phyloP scores from a whole-genome alignment of 2,329 filamentous ascomycete genomes.

The Neonectria coccinea region DNA sequence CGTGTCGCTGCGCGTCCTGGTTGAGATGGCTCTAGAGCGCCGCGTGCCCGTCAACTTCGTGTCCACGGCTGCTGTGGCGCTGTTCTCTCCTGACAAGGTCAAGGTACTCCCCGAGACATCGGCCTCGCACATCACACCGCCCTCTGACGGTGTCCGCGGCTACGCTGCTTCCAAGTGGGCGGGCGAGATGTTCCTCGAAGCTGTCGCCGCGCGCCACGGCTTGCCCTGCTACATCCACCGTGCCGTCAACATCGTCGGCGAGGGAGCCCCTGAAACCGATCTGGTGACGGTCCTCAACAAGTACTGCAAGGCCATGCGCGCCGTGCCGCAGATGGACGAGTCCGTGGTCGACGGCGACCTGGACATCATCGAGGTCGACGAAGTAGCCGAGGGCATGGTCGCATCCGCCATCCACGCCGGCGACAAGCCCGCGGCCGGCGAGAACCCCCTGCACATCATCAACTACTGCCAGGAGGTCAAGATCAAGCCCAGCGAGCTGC shows the following conservation, averaged over 20 bases:
- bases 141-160: conserved; percentile 35
- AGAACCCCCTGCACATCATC: conserved; percentile 7
- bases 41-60: conserved; percentile 53
- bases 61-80: conserved; percentile 46
- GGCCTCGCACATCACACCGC: conserved; percentile 7
- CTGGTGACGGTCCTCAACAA: conserved; percentile 3
- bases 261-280: background rate
- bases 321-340: conserved; percentile 5
- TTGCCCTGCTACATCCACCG: background rate
- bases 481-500: conserved; percentile 3
- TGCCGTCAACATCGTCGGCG: background rate
- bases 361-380: conserved; percentile 4
- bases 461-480: conserved; percentile 10
- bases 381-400: conserved; percentile 3
- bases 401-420: background rate
- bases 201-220: background rate
- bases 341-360: background rate
- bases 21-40: conserved; percentile 35
- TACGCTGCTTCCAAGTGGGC: conserved; percentile 53
- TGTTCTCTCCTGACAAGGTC: conserved; percentile 3
- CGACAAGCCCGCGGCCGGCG: background rate
- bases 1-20: conserved; percentile 46
- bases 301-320: conserved; percentile 6
- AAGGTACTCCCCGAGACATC: conserved; percentile 7
- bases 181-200: conserved; percentile 47